Conservation (phyloP, 1,139 yeast species). For the Sugiyamaella japonica region DNA sequence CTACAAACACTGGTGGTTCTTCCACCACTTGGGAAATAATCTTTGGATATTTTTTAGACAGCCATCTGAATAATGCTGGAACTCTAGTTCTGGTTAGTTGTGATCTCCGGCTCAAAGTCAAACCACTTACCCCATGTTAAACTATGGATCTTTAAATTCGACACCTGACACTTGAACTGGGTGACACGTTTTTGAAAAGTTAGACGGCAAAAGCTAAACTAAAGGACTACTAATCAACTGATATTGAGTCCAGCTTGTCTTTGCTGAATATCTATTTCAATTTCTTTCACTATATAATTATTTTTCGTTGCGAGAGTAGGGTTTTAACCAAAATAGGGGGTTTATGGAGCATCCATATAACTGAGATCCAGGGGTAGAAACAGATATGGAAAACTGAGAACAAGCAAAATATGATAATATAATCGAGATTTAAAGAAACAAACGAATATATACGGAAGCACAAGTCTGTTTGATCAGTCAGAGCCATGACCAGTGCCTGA, state of each 20-base stretch:
- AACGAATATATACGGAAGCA: too few relatives aligned
- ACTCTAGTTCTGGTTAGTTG: slow-evolving; percentile 44
- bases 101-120: background rate
- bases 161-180: background rate
- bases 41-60: slow-evolving; percentile 89
- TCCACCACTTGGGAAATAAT: slow-evolving; percentile 88
- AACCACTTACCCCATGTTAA: background rate
- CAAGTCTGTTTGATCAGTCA: too few relatives aligned
- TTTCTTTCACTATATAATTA: background rate
- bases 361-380: background rate
- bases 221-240: background rate
- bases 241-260: background rate
- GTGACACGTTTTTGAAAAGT: background rate
- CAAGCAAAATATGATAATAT: too few relatives aligned
- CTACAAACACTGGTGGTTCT: slow-evolving; percentile 58
- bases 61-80: slow-evolving; percentile 97
- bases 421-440: too few relatives aligned
- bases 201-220: too few relatives aligned
- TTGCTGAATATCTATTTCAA: background rate
- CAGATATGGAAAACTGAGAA: too few relatives aligned
- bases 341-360: background rate
- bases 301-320: background rate
- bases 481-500: too few relatives aligned
- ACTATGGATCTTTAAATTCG: background rate
- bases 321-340: background rate